A percentile compares a stretch with the other conserved stretches of the same genome.
These are phyloP conservation scores for Pythium brachiatum DNA, from an alignment of 352 stramenopile genomes.

Conservation along the genomic window DNA sequence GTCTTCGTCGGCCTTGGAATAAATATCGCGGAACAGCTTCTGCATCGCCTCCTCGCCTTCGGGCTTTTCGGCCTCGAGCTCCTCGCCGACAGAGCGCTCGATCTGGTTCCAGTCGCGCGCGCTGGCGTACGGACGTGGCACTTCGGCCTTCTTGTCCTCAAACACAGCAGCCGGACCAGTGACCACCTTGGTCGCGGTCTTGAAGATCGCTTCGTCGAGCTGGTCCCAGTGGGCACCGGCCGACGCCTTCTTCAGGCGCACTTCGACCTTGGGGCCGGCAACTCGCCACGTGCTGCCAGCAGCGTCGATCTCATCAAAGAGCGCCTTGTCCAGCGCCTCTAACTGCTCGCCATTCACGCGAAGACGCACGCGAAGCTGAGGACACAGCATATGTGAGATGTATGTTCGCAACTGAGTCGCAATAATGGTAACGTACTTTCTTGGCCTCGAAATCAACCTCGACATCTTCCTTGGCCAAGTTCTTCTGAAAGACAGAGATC, in stretches of 20 bases:
- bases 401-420: background rate
- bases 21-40: conserved; percentile 92
- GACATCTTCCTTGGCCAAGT: conserved; percentile 62
- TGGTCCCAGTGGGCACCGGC: conserved; percentile 65
- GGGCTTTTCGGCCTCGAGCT: conserved; percentile 85
- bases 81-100: conserved; percentile 72
- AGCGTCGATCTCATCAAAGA: conserved; percentile 74
- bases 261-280: conserved; percentile 71
- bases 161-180: conserved; percentile 59
- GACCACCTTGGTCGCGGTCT: conserved; percentile 41
- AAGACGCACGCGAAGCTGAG: conserved; percentile 49
- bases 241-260: conserved; percentile 78
- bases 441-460: conserved; percentile 50
- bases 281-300: conserved; percentile 60
- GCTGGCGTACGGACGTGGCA: conserved; percentile 73
- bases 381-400: background rate
- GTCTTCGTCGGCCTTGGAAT: conserved; percentile 88
- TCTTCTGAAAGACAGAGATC: conserved; percentile 83
- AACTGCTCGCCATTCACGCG: conserved; percentile 48
- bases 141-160: conserved; percentile 55
- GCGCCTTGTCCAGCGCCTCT: conserved; percentile 55
- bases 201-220: conserved; percentile 56
- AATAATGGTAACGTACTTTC: conserved; percentile 26
- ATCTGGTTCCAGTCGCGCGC: conserved; percentile 88
- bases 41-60: conserved; percentile 91